Conservation (phyloP, 1,284 basidiomycete genomes). For the Xerocomus nothofagi region DNA sequence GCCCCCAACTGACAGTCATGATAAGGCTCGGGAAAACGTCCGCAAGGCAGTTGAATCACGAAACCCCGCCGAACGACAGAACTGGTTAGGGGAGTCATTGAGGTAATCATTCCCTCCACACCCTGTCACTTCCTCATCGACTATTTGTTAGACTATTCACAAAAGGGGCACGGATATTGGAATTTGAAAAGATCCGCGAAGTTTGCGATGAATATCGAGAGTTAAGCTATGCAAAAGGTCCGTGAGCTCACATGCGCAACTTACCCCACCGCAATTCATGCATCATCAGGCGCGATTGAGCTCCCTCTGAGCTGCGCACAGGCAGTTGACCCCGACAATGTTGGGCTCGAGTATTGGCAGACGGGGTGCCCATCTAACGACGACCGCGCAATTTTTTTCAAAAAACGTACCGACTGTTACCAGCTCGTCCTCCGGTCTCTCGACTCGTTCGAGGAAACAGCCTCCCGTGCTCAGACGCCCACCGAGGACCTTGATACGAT, state of each 20-base stretch:
- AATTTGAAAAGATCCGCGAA: constrained; percentile 83
- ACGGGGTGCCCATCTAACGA: constrained; percentile 65
- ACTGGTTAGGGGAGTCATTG: constrained; percentile 80
- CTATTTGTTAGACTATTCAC: constrained; percentile 67
- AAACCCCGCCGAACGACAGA: constrained; percentile 69
- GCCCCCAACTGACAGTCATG: constrained; percentile 5
- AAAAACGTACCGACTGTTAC: constrained; percentile 77
- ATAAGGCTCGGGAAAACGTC: constrained; percentile 88
- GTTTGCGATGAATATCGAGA: constrained; percentile 86
- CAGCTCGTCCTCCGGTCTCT: constrained; percentile 82
- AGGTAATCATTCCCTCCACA: constrained; percentile 43
- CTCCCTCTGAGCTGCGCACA: constrained; percentile 85
- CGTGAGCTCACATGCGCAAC: constrained; percentile 2
- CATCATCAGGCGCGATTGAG: constrained; percentile 71
- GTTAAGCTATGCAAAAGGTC: constrained; percentile 79
- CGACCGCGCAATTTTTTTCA: constrained; percentile 56
- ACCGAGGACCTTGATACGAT: constrained; percentile 63
- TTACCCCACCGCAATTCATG: constrained; percentile 4
- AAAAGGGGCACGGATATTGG: constrained; percentile 83
- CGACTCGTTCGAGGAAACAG: constrained; percentile 72
- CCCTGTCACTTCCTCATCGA: constrained; percentile 1
- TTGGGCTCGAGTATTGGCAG: constrained; percentile 78
- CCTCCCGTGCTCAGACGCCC: constrained; percentile 29
- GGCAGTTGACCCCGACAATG: constrained; percentile 75
- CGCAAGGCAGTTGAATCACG: constrained; percentile 86